Evolutionary conservation across 2,329 filamentous ascomycete genomes (phyloP).

Genomic region (Cladosporium phlei): DNA sequence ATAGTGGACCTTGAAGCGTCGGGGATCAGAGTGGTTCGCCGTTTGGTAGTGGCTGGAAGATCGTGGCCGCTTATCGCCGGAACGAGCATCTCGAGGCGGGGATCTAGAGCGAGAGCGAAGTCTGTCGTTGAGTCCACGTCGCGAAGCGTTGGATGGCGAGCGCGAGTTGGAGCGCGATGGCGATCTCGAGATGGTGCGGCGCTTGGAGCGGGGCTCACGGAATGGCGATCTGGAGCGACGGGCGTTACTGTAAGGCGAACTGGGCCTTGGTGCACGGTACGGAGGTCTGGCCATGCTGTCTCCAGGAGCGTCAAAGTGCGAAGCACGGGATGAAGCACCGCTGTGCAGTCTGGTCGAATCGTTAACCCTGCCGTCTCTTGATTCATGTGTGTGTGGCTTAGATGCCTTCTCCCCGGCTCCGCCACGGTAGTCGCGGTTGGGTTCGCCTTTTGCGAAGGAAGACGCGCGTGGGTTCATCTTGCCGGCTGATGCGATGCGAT

Average conservation of each 20-base stretch:
- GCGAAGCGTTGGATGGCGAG: conserved; percentile 35
- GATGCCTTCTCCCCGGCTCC: conserved; percentile 78
- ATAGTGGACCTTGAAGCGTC: conserved; percentile 59
- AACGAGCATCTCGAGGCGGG: conserved; percentile 17
- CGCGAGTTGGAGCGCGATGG: conserved; percentile 40
- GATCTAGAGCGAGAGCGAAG: conserved; percentile 12
- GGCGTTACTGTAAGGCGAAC: conserved; percentile 34
- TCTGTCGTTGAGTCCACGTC: conserved; percentile 12
- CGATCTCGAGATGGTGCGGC: conserved; percentile 50
- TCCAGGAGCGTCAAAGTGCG: conserved; percentile 19
- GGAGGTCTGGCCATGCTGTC: conserved; percentile 28
- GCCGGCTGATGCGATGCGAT: conserved; percentile 15
- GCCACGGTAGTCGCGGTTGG: conserved; percentile 57
- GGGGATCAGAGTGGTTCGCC: conserved; percentile 50
- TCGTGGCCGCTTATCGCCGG: conserved; percentile 61
- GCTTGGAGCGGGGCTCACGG: conserved; percentile 17
- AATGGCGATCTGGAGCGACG: conserved; percentile 49
- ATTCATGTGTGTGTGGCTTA: conserved; percentile 64
- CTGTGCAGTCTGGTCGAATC: conserved; percentile 68
- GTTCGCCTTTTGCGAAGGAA: conserved; percentile 79
- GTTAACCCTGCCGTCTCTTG: conserved; percentile 83
- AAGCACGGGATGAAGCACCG: conserved; percentile 33
- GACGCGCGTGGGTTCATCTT: conserved; percentile 41
- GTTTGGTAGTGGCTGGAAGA: conserved; percentile 55
- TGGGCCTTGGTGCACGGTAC: conserved; percentile 27